These are phyloP conservation scores for Limonium bicolor DNA, from an alignment of 148 eudicot genomes.

Conservation along the genomic window DNA sequence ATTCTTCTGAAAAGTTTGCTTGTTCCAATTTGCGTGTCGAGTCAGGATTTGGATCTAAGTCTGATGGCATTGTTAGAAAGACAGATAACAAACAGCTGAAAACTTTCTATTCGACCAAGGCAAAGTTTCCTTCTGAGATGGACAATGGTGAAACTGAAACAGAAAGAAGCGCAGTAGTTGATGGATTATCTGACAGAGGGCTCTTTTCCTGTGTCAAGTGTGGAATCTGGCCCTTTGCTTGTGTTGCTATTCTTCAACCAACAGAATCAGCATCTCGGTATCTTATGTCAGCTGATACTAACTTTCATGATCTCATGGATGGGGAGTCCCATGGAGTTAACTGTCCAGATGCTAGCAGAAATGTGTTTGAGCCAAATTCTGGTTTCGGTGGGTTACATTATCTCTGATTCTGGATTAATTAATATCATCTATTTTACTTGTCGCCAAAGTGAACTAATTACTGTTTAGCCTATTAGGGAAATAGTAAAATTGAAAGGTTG, in stretches of 20 bases:
- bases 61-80: slow-evolving; percentile 24
- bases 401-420: neutral
- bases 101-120: slow-evolving; percentile 25
- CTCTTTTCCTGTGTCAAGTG: slow-evolving; percentile 93
- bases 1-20: slow-evolving; percentile 38
- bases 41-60: slow-evolving; percentile 23
- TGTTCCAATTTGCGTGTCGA: slow-evolving; percentile 37
- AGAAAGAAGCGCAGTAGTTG: slow-evolving; percentile 26
- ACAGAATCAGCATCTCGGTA: slow-evolving; percentile 57
- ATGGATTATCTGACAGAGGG: slow-evolving; percentile 42
- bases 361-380: slow-evolving; percentile 19
- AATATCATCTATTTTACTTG: no score
- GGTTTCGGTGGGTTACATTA: slow-evolving; percentile 28
- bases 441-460: no score
- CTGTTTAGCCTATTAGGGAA: no score
- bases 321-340: slow-evolving; percentile 12
- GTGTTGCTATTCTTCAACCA: slow-evolving; percentile 85
- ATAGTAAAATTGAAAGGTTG: no score
- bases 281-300: slow-evolving; percentile 69
- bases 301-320: slow-evolving; percentile 32
- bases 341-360: slow-evolving; percentile 11
- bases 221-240: slow-evolving; percentile 90
- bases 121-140: slow-evolving; percentile 23
- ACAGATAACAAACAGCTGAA: slow-evolving; percentile 28
- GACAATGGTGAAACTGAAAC: slow-evolving; percentile 13